phyloP scores from a whole-genome alignment of 176 grass and related monocot species.

The Ananas comosus region DNA sequence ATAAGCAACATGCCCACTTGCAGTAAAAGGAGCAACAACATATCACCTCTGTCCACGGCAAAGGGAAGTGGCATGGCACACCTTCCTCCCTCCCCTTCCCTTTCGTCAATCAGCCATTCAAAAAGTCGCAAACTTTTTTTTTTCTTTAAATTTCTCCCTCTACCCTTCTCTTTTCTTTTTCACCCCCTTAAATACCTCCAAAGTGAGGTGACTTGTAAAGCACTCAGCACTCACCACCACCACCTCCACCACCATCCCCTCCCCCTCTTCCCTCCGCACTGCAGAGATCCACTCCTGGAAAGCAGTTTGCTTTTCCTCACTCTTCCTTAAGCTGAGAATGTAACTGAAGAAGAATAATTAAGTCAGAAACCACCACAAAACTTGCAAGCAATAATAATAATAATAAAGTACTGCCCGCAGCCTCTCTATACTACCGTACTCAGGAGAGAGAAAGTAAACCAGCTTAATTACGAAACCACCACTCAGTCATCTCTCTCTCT shows the following conservation, averaged over 20 bases:
- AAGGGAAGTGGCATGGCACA: neutral
- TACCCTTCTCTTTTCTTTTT: neutral
- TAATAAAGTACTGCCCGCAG: neutral
- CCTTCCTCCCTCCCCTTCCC: no score
- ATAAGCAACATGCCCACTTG: constrained; percentile 1
- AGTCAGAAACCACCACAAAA: neutral
- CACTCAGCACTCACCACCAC: no score
- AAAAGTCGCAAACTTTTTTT: no score
- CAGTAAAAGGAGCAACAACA: neutral
- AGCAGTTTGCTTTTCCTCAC: neutral
- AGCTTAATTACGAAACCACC: neutral
- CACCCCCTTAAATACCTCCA: neutral
- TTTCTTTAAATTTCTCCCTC: neutral
- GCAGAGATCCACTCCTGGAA: neutral
- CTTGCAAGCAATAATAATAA: neutral
- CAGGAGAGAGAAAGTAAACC: neutral
- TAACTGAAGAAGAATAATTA: neutral
- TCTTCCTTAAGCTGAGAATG: neutral
- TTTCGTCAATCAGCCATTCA: no score
- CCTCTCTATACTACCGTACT: neutral
- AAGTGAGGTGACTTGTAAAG: neutral
- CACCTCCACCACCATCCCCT: neutral
- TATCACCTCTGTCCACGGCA: neutral
- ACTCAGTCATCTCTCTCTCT: neutral
- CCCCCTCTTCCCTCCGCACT: neutral